Percentiles rank a stretch among this genome's conserved stretches.
Evolutionary conservation across 768 basidiomycete genomes (phyloP).

Genomic region (Podaxis rugospora): DNA sequence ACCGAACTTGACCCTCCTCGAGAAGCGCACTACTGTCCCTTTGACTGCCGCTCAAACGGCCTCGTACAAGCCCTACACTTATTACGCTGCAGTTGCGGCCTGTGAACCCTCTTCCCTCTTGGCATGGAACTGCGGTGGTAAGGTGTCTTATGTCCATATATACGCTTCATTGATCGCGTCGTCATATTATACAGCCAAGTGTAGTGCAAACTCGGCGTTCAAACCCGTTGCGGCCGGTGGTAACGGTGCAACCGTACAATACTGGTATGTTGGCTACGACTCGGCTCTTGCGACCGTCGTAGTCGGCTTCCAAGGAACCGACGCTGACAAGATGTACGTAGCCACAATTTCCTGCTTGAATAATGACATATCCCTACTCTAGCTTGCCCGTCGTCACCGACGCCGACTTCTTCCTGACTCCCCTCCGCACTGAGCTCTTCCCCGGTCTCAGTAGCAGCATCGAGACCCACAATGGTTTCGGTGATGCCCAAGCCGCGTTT

Average conservation of each 20-base stretch:
- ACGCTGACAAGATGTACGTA: conserved; percentile 29
- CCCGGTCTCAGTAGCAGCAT: conserved; percentile 36
- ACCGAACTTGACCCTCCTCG: background rate
- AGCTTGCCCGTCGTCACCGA: conserved; percentile 37
- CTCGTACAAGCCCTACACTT: conserved; percentile 42
- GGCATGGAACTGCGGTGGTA: conserved; percentile 50
- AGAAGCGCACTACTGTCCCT: background rate
- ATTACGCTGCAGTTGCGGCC: conserved; percentile 47
- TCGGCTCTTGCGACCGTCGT: conserved; percentile 30
- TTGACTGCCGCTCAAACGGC: conserved; percentile 31
- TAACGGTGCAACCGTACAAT: conserved; percentile 37
- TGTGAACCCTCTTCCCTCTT: conserved; percentile 38
- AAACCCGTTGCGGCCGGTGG: conserved; percentile 46
- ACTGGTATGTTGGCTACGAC: conserved; percentile 43
- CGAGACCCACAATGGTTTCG: conserved; percentile 41
- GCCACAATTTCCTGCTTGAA: background rate
- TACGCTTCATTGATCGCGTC: background rate
- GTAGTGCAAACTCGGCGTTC: conserved; percentile 42
- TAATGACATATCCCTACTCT: background rate
- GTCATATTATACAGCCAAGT: conserved; percentile 21
- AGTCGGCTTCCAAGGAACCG: conserved; percentile 31
- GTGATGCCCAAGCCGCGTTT: conserved; percentile 34
- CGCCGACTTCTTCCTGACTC: conserved; percentile 26
- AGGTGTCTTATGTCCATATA: conserved; percentile 4
- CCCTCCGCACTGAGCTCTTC: conserved; percentile 33